phyloP scores from a whole-genome alignment of 179 eudicot genomes.

The Heliamphora pulchella region DNA sequence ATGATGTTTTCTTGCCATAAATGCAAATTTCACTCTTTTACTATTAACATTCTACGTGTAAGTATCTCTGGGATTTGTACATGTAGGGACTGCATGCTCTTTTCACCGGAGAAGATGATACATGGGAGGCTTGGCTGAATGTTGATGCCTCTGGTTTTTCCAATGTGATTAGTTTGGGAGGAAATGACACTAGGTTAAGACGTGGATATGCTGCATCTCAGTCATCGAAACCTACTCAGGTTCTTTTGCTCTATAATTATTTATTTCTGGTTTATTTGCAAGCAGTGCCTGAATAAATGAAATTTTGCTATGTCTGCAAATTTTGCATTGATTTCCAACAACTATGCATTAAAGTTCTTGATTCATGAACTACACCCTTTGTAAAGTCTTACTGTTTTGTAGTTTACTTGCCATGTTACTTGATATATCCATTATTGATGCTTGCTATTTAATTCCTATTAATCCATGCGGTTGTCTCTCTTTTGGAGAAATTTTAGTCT shows the following conservation, averaged over 20 bases:
- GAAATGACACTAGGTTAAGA: constrained; percentile 68
- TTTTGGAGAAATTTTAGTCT: background rate
- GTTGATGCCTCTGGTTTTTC: constrained; percentile 80
- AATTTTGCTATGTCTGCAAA: background rate
- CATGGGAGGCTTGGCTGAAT: constrained; percentile 98
- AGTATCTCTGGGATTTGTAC: constrained; percentile 14
- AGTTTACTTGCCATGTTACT: background rate
- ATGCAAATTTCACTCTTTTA: background rate
- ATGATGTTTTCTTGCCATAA: constrained; percentile 22
- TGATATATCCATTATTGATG: background rate
- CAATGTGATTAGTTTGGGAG: constrained; percentile 48
- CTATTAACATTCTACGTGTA: constrained; percentile 10
- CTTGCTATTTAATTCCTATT: background rate
- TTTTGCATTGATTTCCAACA: background rate
- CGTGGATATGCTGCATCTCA: constrained; percentile 89
- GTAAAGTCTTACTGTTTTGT: background rate
- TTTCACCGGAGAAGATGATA: constrained; percentile 94
- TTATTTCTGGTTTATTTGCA: background rate
- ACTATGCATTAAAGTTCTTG: background rate
- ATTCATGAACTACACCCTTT: background rate
- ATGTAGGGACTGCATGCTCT: constrained; percentile 88
- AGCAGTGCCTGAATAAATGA: background rate
- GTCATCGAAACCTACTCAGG: constrained; percentile 92
- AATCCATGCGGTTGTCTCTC: background rate
- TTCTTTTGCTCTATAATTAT: constrained; percentile 17